phyloP scores from a whole-genome alignment of 1,284 basidiomycete species.

The Golubevia pallescens region DNA sequence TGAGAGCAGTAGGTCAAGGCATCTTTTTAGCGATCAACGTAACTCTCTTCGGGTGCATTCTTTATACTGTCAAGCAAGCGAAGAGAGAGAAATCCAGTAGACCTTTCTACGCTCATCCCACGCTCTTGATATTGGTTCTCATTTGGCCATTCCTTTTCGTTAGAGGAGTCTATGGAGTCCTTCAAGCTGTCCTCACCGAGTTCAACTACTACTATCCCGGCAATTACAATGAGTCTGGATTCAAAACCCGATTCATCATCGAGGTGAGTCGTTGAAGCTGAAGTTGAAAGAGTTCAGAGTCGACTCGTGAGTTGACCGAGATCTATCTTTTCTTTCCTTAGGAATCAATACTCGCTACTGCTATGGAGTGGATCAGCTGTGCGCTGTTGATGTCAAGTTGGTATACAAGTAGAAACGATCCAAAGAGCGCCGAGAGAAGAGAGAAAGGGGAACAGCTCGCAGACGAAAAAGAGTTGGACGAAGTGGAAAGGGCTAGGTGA shows the following conservation, averaged over 20 bases:
- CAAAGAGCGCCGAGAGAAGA: background rate
- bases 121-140: slow-evolving; percentile 14
- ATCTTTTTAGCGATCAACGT: slow-evolving; percentile 19
- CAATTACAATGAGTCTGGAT: background rate
- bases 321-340: too few relatives aligned
- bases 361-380: slow-evolving; percentile 22
- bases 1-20: slow-evolving; percentile 19
- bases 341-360: slow-evolving; percentile 18
- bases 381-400: slow-evolving; percentile 14
- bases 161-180: slow-evolving; percentile 30
- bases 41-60: slow-evolving; percentile 14
- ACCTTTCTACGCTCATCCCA: slow-evolving; percentile 18
- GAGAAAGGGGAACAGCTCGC: too few relatives aligned
- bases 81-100: background rate
- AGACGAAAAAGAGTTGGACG: too few relatives aligned
- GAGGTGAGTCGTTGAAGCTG: too few relatives aligned
- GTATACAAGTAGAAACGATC: slow-evolving; percentile 8
- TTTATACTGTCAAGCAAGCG: slow-evolving; percentile 14
- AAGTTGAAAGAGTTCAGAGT: too few relatives aligned
- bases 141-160: slow-evolving; percentile 29
- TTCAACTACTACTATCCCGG: slow-evolving; percentile 17
- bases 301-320: too few relatives aligned
- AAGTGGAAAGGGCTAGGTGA: too few relatives aligned
- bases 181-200: slow-evolving; percentile 13
- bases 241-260: background rate